Percentiles rank a stretch among this genome's conserved stretches.
Evolutionary conservation across 2,329 filamentous ascomycete species (phyloP).

Genomic region (Scopulariopsis brevicaulis): DNA sequence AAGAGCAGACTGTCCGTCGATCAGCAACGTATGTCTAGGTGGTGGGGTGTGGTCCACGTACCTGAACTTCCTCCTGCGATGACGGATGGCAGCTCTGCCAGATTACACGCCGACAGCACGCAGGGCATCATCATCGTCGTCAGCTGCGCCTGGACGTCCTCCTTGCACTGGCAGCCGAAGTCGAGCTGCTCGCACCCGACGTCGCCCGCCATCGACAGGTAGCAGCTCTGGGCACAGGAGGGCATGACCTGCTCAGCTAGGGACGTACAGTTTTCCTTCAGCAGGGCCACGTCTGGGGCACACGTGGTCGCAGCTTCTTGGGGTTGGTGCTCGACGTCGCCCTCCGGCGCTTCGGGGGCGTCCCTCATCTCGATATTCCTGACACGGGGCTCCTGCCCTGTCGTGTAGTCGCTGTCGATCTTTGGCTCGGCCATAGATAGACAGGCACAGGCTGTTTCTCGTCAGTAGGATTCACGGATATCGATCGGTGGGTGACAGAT

Average conservation of each 20-base stretch:
- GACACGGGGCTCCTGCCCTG: not conserved
- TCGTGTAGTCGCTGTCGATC: not conserved
- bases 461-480: not conserved
- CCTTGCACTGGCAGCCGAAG: conserved; percentile 16
- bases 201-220: conserved; percentile 13
- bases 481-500: not conserved
- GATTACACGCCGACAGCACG: conserved; percentile 12
- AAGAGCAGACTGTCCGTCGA: not conserved
- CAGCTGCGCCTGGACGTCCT: conserved; percentile 11
- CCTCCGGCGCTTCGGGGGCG: not conserved
- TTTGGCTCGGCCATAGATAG: not conserved
- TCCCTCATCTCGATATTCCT: not conserved
- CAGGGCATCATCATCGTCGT: conserved; percentile 15
- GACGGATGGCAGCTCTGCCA: conserved; percentile 11
- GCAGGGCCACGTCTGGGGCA: not conserved
- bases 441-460: not conserved
- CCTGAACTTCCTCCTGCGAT: conserved; percentile 13
- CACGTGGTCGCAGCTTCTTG: not conserved
- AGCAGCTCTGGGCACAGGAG: conserved; percentile 15
- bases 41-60: not conserved
- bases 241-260: conserved; percentile 15
- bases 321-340: not conserved
- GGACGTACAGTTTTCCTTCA: conserved; percentile 9
- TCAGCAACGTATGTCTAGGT: not conserved
- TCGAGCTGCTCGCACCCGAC: conserved; percentile 15